Percentiles rank a stretch among this genome's conserved stretches.
phyloP scores from a whole-genome alignment of 2,329 filamentous ascomycete species.

The Clarireedia monteithiana region DNA sequence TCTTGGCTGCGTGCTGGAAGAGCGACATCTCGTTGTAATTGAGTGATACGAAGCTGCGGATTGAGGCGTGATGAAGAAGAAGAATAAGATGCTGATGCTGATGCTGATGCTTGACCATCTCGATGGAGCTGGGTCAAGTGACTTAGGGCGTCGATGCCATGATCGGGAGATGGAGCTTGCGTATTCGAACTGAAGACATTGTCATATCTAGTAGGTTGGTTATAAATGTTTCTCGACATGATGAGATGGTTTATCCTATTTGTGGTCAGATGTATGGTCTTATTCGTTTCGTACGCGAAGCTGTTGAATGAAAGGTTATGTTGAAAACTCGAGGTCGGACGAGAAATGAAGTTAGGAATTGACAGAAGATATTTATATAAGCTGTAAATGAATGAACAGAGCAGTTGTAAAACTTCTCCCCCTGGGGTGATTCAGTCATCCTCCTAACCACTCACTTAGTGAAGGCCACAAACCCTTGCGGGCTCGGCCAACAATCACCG shows the following conservation, averaged over 20 bases:
- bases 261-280: not conserved
- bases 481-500: no score
- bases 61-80: not conserved
- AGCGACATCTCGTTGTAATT: not conserved
- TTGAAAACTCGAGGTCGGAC: not conserved
- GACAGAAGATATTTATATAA: no score
- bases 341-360: no score
- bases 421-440: no score
- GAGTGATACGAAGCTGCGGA: not conserved
- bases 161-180: not conserved
- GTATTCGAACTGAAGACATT: not conserved
- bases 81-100: not conserved
- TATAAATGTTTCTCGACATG: constrained; percentile 7
- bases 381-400: no score
- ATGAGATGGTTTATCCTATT: not conserved
- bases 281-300: not conserved
- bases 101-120: not conserved
- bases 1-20: not conserved
- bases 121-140: not conserved
- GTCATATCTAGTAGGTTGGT: not conserved
- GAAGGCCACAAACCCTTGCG: no score
- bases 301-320: not conserved
- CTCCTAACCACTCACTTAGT: no score
- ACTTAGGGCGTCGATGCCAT: not conserved
- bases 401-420: no score